Base-by-base conservation (phyloP, 192 early-diverging fungal species). In the Umbelopsis sp. region DNA sequence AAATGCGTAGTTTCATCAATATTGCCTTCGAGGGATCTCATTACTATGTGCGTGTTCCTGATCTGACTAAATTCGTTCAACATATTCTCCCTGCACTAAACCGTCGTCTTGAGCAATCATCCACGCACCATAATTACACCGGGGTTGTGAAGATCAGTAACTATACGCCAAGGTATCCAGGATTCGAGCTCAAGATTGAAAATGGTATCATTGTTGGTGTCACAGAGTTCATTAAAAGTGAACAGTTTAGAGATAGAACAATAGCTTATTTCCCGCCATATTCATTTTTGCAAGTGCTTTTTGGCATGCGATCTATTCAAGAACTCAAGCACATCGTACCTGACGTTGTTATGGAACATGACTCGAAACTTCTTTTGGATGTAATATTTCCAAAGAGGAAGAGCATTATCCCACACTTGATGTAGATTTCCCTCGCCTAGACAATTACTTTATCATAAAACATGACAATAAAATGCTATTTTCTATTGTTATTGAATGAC, bases 151-250 rank as follows among this genome's bases (percentile, higher is more conserved):
- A n/a, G 17, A 26, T 62, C 25, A 34, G 29, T 14, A 36, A 62
- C 17, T 62, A 62, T 62, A 62, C 56, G 17, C 56, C 56, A 34
- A 62, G 56, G 34, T 62, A 62, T 32, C 56, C 56, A 20, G 56
- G 56, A 17, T 31, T 62, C 34, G 56, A 62, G 31, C 56, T 62
- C 16, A 62, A 36, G 26, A 32, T 62, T 20, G 56, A 62, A 29
- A 62, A 36, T 0, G 56, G 56, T 32, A 31, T 62, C 12, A 62
- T 62, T 7, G 12, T 34, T 10, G 31, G n/a, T 11, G 31, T 62
- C 5, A 17, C 26, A 11, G 10, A 32, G 11, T 62, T 12, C 56
- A 34, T 62, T 31, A 62, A 62, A 16, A 6, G 9, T 17, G 31
- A 29, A 34, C 56, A 62, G 17, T 0, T 4, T 17, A 32, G 0